These are phyloP conservation scores for barrel medic (Medicago truncatula) DNA, from an alignment of 306 rosid genomes.

Conservation along the genomic window MtrunA17r5.0-ANR NC_053046.1:6255001-6255500, in stretches of 20 bases:
- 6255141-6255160: conserved; percentile 86
- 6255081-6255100: conserved; percentile 72
- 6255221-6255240: conserved; percentile 95
- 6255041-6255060: conserved; percentile 61
- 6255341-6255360: conserved; percentile 86
- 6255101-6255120: conserved; percentile 68
- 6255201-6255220: conserved; percentile 69
- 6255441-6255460: too few species aligned
- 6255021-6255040: conserved; percentile 60
- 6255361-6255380: conserved; percentile 88
- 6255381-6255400: neutral
- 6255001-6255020: conserved; percentile 76
- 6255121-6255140: conserved; percentile 88
- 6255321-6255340: conserved; percentile 70
- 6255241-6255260: conserved; percentile 75
- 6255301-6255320: conserved; percentile 62
- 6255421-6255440: too few species aligned
- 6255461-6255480: too few species aligned
- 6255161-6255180: conserved; percentile 97
- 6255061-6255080: conserved; percentile 46
- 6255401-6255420: too few species aligned
- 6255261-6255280: conserved; percentile 58
- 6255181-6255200: conserved; percentile 79
- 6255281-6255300: conserved; percentile 50
- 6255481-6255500: too few species aligned